Evolutionary conservation across 2,329 filamentous ascomycete genomes (phyloP).

Genomic region (Fusarium buxicola): DNA sequence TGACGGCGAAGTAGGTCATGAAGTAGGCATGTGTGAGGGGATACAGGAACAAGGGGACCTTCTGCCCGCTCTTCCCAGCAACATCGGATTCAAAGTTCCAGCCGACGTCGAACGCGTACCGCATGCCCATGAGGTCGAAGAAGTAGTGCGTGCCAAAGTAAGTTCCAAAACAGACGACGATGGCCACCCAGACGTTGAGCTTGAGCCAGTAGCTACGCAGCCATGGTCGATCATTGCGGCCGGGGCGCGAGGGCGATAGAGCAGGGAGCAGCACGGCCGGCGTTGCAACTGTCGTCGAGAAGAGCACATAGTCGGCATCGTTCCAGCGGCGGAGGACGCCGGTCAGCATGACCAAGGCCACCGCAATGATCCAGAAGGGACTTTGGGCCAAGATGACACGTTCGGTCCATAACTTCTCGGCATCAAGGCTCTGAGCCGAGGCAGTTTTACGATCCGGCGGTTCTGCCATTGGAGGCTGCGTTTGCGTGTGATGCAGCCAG

Average conservation of each 20-base stretch:
- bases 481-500: no score
- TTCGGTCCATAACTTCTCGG: constrained; percentile 5
- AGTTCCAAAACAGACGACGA: background rate
- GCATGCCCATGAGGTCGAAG: constrained; percentile 20
- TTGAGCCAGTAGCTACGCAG: constrained; percentile 16
- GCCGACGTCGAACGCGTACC: constrained; percentile 6
- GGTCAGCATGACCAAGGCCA: constrained; percentile 12
- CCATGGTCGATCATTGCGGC: constrained; percentile 7
- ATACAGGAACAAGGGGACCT: constrained; percentile 17
- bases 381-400: constrained; percentile 1
- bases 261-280: constrained; percentile 9
- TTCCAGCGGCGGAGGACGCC: constrained; percentile 1
- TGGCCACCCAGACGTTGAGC: constrained; percentile 3
- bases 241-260: background rate
- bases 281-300: constrained; percentile 5
- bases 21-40: constrained; percentile 15
- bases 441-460: background rate
- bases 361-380: constrained; percentile 6
- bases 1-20: constrained; percentile 14
- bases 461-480: no score
- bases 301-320: constrained; percentile 9
- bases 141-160: constrained; percentile 18
- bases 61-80: background rate
- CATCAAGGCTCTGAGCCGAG: background rate
- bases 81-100: constrained; percentile 14